A percentile compares a stretch with the other conserved stretches of the same genome.
Conservation (phyloP, 2,329 filamentous ascomycete genomes). For the Trichoderma brevicompactum region DNA sequence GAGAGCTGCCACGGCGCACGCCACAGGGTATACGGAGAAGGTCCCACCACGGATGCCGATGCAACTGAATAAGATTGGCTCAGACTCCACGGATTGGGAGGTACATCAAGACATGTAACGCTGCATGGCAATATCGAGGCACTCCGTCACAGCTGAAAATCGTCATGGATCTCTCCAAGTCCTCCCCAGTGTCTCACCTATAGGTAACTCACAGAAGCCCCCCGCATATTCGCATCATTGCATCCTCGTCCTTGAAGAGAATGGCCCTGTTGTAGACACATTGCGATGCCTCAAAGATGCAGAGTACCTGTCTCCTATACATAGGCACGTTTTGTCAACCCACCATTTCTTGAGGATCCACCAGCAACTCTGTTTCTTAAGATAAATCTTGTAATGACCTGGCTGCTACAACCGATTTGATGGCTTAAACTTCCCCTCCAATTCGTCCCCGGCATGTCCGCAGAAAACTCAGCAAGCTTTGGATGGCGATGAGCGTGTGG, state of each 20-base stretch:
- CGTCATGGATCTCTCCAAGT: slow-evolving; percentile 4
- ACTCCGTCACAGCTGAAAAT: slow-evolving; percentile 22
- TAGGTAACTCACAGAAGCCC: slow-evolving; percentile 9
- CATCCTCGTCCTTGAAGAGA: background rate
- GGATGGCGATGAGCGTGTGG: slow-evolving; percentile 11
- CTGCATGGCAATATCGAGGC: background rate
- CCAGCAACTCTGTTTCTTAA: background rate
- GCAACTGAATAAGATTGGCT: slow-evolving; percentile 14
- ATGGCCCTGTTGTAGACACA: background rate
- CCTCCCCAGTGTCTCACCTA: slow-evolving; percentile 1
- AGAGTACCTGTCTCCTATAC: background rate
- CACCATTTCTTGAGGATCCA: background rate
- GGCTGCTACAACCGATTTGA: no score
- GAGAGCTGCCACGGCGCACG: slow-evolving; percentile 20
- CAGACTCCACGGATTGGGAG: background rate
- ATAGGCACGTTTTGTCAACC: background rate
- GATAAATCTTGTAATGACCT: background rate
- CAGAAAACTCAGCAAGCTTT: background rate
- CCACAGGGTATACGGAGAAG: slow-evolving; percentile 21
- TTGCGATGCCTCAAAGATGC: background rate
- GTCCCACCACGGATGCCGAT: slow-evolving; percentile 16
- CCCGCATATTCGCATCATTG: background rate
- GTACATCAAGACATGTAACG: background rate
- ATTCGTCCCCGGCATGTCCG: slow-evolving; percentile 15
- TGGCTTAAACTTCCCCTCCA: background rate